Base-by-base conservation (phyloP, 495 filamentous ascomycete genomes). In the Tuber aestivum region DNA sequence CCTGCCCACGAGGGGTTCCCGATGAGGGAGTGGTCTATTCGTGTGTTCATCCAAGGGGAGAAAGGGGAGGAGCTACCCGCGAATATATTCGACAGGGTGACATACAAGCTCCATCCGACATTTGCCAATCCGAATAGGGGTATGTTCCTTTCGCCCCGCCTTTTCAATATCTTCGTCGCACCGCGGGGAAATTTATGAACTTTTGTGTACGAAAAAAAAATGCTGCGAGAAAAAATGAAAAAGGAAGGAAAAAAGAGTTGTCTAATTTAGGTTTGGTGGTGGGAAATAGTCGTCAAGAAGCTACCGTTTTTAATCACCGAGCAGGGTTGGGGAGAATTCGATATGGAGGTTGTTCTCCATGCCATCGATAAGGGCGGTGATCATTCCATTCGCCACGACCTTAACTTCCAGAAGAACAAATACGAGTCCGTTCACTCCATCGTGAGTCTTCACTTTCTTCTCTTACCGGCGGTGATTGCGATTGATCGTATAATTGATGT, bases 261-360 rank as follows among this genome's bases (percentile, higher is more conserved):
- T 41, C 40, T 18, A 68, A 61, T 61, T 41, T 32, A 14, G 70
- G 71, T 37, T 41, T 70, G 37, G 20, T 20, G 23, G 48, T 38
- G 56, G 69, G 69, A 69, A 41, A 74, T 79, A 97, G 93, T 89
- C 10, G 89, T 95, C 87, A 91, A 90, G 81, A 90, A 90, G 50
- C 91, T 93, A 0, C 95, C 95, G 0, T 99, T 98, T 86, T 88
- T 89, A 38, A 95, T 97, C 83, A 85, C 89, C 72, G 96, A 99
- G 84, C 91, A 96, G 84, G 96, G 96, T 80, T 99, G 96, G 96
- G 96, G 96, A 81, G 96, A 99, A 85, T 99, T 99, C 82, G 96
- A 98, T 82, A 95, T 98, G 93, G 86, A 87, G 40, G 95, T 98
- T 77, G 87, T 91, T 72, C 86, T 97, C 41, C 90, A 88, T 79